phyloP scores from a whole-genome alignment of 2,329 filamentous ascomycete genomes.

The Aspergillus uvarum region DNA sequence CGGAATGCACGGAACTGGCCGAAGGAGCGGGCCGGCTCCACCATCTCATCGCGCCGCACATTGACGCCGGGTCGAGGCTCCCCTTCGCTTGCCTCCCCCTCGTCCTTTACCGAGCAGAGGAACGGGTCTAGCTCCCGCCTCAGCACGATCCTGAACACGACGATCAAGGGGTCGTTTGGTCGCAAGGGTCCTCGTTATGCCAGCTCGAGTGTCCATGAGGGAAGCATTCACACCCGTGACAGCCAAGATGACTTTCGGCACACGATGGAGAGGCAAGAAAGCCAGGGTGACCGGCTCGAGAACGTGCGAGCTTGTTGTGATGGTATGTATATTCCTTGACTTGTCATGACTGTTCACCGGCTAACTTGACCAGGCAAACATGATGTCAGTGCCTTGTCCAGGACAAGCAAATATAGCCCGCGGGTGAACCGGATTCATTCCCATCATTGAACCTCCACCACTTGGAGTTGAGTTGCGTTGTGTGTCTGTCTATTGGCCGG shows the following conservation, averaged over 20 bases:
- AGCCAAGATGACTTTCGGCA: constrained; percentile 80
- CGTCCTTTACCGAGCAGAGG: constrained; percentile 36
- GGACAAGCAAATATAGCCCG: constrained; percentile 44
- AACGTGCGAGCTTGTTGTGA: constrained; percentile 97
- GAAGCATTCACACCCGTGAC: constrained; percentile 55
- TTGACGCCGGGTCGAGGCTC: constrained; percentile 39
- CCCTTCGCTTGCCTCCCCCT: constrained; percentile 35
- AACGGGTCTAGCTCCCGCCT: constrained; percentile 49
- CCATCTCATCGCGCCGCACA: constrained; percentile 39
- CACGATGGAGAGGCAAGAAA: constrained; percentile 66
- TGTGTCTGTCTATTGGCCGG: constrained; percentile 5
- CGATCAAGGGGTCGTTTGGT: constrained; percentile 52
- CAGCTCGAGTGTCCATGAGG: constrained; percentile 39
- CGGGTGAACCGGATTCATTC: constrained; percentile 40
- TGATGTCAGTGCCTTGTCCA: constrained; percentile 57
- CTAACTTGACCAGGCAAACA: constrained; percentile 60
- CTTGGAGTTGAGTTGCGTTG: not conserved
- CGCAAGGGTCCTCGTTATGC: constrained; percentile 43
- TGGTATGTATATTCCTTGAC: constrained; percentile 61
- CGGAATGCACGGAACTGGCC: constrained; percentile 67
- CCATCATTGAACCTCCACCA: constrained; percentile 28
- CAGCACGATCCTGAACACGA: constrained; percentile 48
- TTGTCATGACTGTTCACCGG: not conserved
- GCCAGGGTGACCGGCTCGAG: constrained; percentile 77
- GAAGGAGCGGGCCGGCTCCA: constrained; percentile 47